A percentile compares a stretch with the other conserved stretches of the same genome.
phyloP scores from a whole-genome alignment of 2,329 filamentous ascomycete genomes.

The Phialophora chinensis region DNA sequence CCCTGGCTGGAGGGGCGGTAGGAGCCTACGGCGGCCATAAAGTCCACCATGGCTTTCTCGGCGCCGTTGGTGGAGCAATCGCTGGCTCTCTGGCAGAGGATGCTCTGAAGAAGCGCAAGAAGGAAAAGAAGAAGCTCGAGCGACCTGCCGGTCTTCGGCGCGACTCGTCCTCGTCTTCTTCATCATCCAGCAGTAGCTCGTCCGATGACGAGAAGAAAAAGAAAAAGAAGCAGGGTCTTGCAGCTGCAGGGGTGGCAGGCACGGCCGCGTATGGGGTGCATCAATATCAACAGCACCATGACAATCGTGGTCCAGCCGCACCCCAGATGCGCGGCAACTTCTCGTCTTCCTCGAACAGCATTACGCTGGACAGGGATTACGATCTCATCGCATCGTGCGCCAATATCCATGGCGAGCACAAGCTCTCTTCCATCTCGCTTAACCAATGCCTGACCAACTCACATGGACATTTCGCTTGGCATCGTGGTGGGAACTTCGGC shows the following conservation, averaged over 20 bases:
- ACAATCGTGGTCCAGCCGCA: slow-evolving; percentile 3
- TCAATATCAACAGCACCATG: slow-evolving; percentile 27
- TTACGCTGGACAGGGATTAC: slow-evolving; percentile 45
- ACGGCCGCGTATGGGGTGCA: slow-evolving; percentile 24
- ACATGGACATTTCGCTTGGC: slow-evolving; percentile 47
- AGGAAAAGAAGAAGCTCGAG: slow-evolving; percentile 33
- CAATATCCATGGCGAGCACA: slow-evolving; percentile 43
- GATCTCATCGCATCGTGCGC: slow-evolving; percentile 48
- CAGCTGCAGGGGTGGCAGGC: slow-evolving; percentile 27
- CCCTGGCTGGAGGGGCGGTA: slow-evolving; percentile 54
- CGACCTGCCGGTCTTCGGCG: slow-evolving; percentile 26
- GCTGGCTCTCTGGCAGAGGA: slow-evolving; percentile 55
- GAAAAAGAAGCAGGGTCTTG: slow-evolving; percentile 30
- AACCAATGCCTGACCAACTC: slow-evolving; percentile 49
- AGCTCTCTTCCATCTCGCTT: slow-evolving; percentile 45
- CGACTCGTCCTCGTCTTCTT: slow-evolving; percentile 30
- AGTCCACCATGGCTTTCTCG: slow-evolving; percentile 54
- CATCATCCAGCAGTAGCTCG: slow-evolving; percentile 31
- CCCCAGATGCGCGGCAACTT: slow-evolving; percentile 47
- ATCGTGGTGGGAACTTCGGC: slow-evolving; percentile 47
- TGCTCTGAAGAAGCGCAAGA: slow-evolving; percentile 48
- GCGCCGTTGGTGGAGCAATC: slow-evolving; percentile 56
- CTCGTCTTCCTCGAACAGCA: slow-evolving; percentile 43
- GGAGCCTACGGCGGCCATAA: slow-evolving; percentile 56
- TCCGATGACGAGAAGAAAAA: slow-evolving; percentile 38